Evolutionary conservation across 768 basidiomycete species (phyloP).

Genomic region (Rhizopogon rudus): DNA sequence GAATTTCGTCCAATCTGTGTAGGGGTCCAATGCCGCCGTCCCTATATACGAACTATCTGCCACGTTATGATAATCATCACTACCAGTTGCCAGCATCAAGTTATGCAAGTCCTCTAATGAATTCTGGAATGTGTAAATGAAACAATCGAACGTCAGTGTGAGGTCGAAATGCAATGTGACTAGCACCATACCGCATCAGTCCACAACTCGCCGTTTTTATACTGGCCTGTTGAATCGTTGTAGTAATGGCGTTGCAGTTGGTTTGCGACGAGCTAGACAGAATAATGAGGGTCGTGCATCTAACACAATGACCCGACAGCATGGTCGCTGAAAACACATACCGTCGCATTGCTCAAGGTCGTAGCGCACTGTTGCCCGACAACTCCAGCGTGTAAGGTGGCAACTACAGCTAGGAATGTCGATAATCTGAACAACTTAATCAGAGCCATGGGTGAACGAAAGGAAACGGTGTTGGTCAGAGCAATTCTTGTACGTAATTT

Average conservation of each 20-base stretch:
- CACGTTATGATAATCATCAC: constrained; percentile 32
- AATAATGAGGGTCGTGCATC: neutral
- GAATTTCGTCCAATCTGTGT: constrained; percentile 38
- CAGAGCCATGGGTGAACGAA: neutral
- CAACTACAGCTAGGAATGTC: neutral
- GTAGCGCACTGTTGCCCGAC: constrained; percentile 6
- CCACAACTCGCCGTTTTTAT: constrained; percentile 49
- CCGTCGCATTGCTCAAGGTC: constrained; percentile 7
- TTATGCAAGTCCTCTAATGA: constrained; percentile 54
- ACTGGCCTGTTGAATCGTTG: constrained; percentile 33
- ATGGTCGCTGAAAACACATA: constrained; percentile 1
- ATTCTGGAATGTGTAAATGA: constrained; percentile 34
- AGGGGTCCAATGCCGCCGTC: constrained; percentile 32
- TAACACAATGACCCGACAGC: neutral
- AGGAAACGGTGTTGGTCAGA: neutral
- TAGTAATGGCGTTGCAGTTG: constrained; percentile 34
- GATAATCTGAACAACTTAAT: neutral
- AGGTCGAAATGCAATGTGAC: neutral
- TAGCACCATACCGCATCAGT: constrained; percentile 43
- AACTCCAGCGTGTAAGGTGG: constrained; percentile 2
- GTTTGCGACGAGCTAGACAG: constrained; percentile 18
- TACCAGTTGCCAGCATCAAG: constrained; percentile 47
- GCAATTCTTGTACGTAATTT: neutral
- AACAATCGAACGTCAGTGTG: neutral
- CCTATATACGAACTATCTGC: constrained; percentile 45